These are phyloP conservation scores for Erigeron philadelphicus DNA, from an alignment of 140 eudicot species.

Conservation along the genomic window DNA sequence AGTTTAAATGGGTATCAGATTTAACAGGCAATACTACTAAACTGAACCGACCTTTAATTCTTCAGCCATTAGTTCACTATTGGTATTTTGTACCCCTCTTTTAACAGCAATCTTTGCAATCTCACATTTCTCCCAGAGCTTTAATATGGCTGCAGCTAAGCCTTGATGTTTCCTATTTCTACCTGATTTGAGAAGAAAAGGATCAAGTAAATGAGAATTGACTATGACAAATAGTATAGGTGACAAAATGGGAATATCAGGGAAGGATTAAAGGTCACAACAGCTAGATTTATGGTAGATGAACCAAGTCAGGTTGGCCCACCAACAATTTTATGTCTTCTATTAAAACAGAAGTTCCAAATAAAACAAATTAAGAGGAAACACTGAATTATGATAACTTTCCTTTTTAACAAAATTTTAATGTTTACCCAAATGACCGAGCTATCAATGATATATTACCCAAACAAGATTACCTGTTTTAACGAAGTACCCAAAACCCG, in stretches of 20 bases:
- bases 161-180: conserved; percentile 93
- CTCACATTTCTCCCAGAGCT: conserved; percentile 99
- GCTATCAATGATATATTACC: not conserved
- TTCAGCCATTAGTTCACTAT: conserved; percentile 81
- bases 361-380: no score
- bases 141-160: conserved; percentile 71
- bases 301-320: no score
- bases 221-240: not conserved
- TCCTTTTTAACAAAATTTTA: no score
- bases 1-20: conserved; percentile 2
- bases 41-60: conserved; percentile 76
- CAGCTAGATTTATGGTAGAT: no score
- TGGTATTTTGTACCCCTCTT: conserved; percentile 87
- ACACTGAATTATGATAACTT: no score
- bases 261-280: not conserved
- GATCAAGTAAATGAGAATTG: conserved; percentile 8
- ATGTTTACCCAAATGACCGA: conserved; percentile 9
- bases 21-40: conserved; percentile 9
- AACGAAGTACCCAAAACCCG: not conserved
- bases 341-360: no score
- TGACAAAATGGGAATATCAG: not conserved
- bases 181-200: conserved; percentile 40
- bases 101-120: conserved; percentile 90
- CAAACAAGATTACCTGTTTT: not conserved
- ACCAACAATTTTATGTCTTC: no score